Evolutionary conservation across 2,329 filamentous ascomycete species (phyloP).

Genomic region (Monascus ruber): DNA sequence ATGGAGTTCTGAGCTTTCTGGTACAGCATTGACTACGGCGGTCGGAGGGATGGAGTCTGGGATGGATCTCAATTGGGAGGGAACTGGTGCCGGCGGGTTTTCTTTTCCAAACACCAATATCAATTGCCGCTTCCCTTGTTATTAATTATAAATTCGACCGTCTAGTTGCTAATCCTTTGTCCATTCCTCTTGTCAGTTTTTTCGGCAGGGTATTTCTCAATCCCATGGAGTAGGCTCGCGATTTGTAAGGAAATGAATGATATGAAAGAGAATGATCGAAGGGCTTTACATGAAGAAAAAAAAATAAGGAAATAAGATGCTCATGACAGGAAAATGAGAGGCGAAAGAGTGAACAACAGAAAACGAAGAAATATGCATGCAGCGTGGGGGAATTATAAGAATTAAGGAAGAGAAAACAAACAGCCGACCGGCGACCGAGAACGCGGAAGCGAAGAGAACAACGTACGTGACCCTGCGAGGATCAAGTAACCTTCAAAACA

Average conservation of each 20-base stretch:
- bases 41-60: neutral
- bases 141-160: too few relatives aligned
- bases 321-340: too few relatives aligned
- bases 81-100: neutral
- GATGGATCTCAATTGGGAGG: neutral
- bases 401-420: slow-evolving; percentile 3
- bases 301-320: neutral
- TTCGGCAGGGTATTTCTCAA: too few relatives aligned
- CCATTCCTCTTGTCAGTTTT: too few relatives aligned
- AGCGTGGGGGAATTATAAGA: slow-evolving; percentile 9
- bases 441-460: slow-evolving; percentile 3
- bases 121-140: too few relatives aligned
- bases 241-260: too few relatives aligned
- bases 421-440: slow-evolving; percentile 17
- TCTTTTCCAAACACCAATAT: too few relatives aligned
- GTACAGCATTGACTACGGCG: slow-evolving; percentile 1
- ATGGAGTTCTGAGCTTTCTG: slow-evolving; percentile 13
- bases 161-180: too few relatives aligned
- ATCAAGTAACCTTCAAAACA: slow-evolving; percentile 24
- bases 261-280: neutral
- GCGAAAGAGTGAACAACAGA: neutral
- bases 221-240: too few relatives aligned
- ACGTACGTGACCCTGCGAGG: neutral
- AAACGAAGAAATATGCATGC: neutral
- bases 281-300: neutral